phyloP scores from a whole-genome alignment of 2,329 filamentous ascomycete genomes.

The Epichloe elymi region DNA sequence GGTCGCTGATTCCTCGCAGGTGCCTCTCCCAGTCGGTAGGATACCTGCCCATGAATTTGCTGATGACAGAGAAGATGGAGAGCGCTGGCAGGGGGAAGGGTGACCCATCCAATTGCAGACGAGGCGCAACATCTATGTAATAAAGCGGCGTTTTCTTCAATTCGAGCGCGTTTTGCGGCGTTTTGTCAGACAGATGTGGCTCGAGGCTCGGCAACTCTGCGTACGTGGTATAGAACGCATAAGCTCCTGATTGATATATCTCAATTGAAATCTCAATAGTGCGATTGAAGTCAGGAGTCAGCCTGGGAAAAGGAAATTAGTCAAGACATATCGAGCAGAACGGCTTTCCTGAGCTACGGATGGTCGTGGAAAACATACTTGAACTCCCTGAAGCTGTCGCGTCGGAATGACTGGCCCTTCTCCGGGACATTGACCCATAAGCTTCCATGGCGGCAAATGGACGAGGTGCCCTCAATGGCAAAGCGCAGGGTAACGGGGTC shows the following conservation, averaged over 20 bases:
- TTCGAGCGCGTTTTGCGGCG: slow-evolving; percentile 26
- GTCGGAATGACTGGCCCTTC: slow-evolving; percentile 59
- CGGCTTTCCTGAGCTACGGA: neutral
- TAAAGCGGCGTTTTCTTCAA: slow-evolving; percentile 58
- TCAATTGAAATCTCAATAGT: slow-evolving; percentile 82
- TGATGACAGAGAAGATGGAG: slow-evolving; percentile 85
- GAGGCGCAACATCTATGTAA: slow-evolving; percentile 89
- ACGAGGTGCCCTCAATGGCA: slow-evolving; percentile 85
- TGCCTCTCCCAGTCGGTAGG: slow-evolving; percentile 84
- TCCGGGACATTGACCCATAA: slow-evolving; percentile 94
- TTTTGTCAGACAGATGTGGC: slow-evolving; percentile 13
- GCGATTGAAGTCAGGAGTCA: slow-evolving; percentile 85
- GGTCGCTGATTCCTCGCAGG: slow-evolving; percentile 70
- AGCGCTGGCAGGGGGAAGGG: slow-evolving; percentile 79
- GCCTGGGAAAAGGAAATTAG: slow-evolving; percentile 32
- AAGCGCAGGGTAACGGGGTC: slow-evolving; percentile 76
- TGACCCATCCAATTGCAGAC: slow-evolving; percentile 58
- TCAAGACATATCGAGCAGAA: neutral
- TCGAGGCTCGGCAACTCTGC: slow-evolving; percentile 63
- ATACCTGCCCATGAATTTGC: slow-evolving; percentile 95
- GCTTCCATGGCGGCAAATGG: slow-evolving; percentile 86
- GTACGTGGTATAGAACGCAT: slow-evolving; percentile 90
- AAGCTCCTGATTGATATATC: slow-evolving; percentile 71
- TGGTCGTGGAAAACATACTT: slow-evolving; percentile 46
- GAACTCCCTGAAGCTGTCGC: slow-evolving; percentile 73